Conservation (phyloP, 768 basidiomycete genomes). For the Rubroboletus satanas region DNA sequence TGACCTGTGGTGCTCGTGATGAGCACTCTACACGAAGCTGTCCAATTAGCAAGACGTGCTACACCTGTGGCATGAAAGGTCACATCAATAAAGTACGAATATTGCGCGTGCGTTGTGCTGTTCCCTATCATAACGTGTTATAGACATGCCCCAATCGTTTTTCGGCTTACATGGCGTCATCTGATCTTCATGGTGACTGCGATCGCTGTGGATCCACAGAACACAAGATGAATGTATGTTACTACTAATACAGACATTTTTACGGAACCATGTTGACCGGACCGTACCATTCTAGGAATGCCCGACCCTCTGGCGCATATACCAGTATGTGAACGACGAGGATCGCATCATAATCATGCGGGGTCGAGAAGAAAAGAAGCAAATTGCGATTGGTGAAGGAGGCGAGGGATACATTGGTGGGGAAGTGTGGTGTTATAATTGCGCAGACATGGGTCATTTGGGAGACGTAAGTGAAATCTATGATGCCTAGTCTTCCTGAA, state of each 20-base stretch:
- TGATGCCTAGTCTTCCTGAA: not conserved
- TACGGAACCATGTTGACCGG: not conserved
- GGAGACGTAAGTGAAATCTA: constrained; percentile 60
- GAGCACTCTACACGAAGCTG: constrained; percentile 77
- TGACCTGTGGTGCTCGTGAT: constrained; percentile 76
- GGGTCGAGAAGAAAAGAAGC: constrained; percentile 47
- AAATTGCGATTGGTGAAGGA: constrained; percentile 56
- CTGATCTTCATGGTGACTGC: constrained; percentile 46
- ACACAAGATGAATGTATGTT: constrained; percentile 62
- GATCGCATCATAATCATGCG: constrained; percentile 45
- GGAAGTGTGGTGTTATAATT: constrained; percentile 82
- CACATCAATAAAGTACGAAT: constrained; percentile 60
- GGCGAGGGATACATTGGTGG: constrained; percentile 74
- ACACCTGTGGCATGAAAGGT: constrained; percentile 79
- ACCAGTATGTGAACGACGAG: constrained; percentile 61
- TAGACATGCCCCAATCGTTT: constrained; percentile 72
- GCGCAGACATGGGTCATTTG: constrained; percentile 67
- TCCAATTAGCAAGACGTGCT: constrained; percentile 79
- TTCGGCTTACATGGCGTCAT: constrained; percentile 15
- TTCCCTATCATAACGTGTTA: not conserved
- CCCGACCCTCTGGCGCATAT: constrained; percentile 77
- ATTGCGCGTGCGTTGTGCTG: not conserved
- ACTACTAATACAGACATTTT: not conserved
- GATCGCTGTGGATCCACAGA: constrained; percentile 62
- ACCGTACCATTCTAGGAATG: constrained; percentile 57